Evolutionary conservation across 805 yeast species (phyloP).

Genomic region (Myxozyma mucilagina): DNA sequence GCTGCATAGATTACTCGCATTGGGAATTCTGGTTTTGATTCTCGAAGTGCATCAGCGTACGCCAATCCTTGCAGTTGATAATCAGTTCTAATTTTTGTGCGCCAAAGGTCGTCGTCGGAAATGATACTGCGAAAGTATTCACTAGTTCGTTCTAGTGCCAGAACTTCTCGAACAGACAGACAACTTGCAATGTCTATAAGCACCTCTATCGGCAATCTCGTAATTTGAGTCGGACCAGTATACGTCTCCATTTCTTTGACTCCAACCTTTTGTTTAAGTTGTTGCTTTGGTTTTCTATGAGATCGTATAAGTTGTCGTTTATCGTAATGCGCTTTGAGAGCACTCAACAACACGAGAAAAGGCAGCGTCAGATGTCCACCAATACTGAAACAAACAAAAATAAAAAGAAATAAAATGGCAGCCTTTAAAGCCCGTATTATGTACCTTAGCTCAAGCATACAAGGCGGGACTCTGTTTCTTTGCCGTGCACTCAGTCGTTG

Average conservation of each 20-base stretch:
- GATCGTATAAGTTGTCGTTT: neutral
- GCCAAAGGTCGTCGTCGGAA: conserved; percentile 22
- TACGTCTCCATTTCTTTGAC: neutral
- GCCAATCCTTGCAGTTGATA: conserved; percentile 11
- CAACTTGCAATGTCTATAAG: conserved; percentile 11
- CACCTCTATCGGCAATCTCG: conserved; percentile 23
- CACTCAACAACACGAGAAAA: neutral
- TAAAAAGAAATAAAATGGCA: neutral
- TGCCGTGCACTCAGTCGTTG: no score
- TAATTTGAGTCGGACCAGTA: conserved; percentile 3
- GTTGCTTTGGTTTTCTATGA: neutral
- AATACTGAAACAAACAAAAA: neutral
- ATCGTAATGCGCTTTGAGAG: neutral
- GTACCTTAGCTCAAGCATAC: neutral
- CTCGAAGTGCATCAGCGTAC: conserved; percentile 1
- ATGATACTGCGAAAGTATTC: conserved; percentile 2
- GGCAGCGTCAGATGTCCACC: conserved; percentile 1
- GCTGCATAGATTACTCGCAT: conserved; percentile 7
- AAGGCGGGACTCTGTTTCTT: neutral
- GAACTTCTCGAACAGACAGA: conserved; percentile 12
- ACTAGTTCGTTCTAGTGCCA: conserved; percentile 9
- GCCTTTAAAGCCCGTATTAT: neutral
- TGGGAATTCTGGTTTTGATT: neutral
- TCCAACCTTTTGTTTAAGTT: no score
- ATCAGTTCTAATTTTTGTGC: conserved; percentile 11